Evolutionary conservation across 164 flowering plant species (phyloP).

Genomic region (Umbellularia californica): DNA sequence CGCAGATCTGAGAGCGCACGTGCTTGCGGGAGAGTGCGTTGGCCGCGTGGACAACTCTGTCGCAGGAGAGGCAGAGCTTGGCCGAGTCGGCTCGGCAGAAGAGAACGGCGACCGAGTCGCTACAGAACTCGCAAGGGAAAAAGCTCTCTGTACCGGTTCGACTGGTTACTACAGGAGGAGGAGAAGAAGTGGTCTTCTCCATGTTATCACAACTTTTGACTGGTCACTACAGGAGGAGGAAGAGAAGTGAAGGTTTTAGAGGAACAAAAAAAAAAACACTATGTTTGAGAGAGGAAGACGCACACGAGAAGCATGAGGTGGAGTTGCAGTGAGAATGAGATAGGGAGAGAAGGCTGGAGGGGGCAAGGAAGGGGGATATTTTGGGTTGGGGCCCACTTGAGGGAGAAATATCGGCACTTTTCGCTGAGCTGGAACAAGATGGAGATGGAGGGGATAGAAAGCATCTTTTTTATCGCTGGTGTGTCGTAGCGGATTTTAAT

Average conservation of each 20-base stretch:
- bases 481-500: background rate
- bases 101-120: slow-evolving; percentile 45
- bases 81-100: slow-evolving; percentile 85
- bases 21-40: slow-evolving; percentile 63
- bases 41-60: slow-evolving; percentile 68
- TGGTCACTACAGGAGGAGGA: background rate
- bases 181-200: background rate
- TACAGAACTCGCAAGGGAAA: slow-evolving; percentile 63
- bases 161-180: background rate
- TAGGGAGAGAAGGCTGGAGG: background rate
- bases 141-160: background rate
- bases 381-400: slow-evolving; percentile 1
- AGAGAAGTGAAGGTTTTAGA: background rate
- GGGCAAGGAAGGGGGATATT: background rate
- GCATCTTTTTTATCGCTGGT: slow-evolving; percentile 3
- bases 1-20: slow-evolving; percentile 62
- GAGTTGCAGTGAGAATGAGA: background rate
- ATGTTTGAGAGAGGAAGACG: background rate
- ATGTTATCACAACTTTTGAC: background rate
- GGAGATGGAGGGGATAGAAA: background rate
- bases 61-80: slow-evolving; percentile 67
- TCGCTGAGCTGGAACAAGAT: slow-evolving; percentile 5
- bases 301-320: slow-evolving; percentile 6
- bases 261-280: background rate
- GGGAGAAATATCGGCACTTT: slow-evolving; percentile 6